phyloP scores from a whole-genome alignment of 2,329 filamentous ascomycete species.

The Botrytis tulipae region DNA sequence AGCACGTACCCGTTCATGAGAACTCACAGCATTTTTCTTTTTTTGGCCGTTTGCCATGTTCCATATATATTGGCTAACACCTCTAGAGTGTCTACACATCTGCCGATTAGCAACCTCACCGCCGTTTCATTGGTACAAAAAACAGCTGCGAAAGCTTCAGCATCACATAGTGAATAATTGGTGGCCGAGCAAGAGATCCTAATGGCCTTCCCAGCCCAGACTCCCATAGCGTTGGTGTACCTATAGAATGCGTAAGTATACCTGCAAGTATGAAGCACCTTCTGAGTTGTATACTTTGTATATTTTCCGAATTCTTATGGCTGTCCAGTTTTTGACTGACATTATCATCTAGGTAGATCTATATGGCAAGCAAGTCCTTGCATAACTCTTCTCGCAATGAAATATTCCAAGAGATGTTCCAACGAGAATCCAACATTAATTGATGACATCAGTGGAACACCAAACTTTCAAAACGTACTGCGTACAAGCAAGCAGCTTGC shows the following conservation, averaged over 20 bases:
- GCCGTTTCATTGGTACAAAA: background rate
- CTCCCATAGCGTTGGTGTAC: background rate
- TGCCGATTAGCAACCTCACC: background rate
- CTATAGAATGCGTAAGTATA: background rate
- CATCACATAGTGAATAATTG: background rate
- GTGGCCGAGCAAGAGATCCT: background rate
- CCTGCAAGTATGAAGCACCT: background rate
- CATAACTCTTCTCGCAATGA: background rate
- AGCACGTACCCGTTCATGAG: conserved; percentile 1
- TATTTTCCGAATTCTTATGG: background rate
- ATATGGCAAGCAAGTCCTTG: background rate
- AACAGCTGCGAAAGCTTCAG: background rate
- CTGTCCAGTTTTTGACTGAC: background rate
- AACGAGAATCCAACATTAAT: background rate
- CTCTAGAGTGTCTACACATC: background rate
- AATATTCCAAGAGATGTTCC: background rate
- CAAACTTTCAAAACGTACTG: background rate
- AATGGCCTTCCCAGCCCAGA: background rate
- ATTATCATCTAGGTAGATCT: background rate
- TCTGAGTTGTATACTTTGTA: background rate
- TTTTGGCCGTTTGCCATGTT: background rate
- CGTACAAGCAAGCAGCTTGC: background rate
- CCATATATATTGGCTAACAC: background rate
- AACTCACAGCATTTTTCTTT: background rate
- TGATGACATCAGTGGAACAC: background rate